phyloP scores from a whole-genome alignment of 2,329 filamentous ascomycete genomes.

The Ophiostoma sp. region DNA sequence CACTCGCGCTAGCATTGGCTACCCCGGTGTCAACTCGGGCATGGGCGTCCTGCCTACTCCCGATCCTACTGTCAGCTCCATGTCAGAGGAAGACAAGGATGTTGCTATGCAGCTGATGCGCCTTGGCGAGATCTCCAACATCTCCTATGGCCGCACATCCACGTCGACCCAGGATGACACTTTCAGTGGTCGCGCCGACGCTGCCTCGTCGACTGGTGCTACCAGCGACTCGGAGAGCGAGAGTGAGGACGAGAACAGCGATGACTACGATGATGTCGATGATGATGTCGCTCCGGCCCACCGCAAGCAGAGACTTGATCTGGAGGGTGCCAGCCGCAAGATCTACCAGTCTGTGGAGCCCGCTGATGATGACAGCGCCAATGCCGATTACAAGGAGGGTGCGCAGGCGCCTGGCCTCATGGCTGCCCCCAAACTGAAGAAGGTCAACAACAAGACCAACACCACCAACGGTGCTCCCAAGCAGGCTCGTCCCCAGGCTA shows the following conservation, averaged over 20 bases:
- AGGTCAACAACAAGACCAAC: constrained; percentile 41
- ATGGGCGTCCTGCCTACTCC: constrained; percentile 75
- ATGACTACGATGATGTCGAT: constrained; percentile 58
- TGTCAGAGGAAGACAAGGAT: constrained; percentile 91
- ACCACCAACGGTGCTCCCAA: constrained; percentile 45
- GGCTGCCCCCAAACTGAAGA: constrained; percentile 45
- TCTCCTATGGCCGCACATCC: constrained; percentile 89
- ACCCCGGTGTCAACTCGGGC: constrained; percentile 49
- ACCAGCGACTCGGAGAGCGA: constrained; percentile 76
- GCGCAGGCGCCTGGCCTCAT: constrained; percentile 35
- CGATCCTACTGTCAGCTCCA: constrained; percentile 95
- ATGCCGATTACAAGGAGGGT: constrained; percentile 53
- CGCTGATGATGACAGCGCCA: constrained; percentile 57
- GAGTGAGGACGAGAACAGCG: constrained; percentile 68
- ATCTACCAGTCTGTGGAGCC: constrained; percentile 53
- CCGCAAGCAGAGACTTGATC: constrained; percentile 58
- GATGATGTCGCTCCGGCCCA: constrained; percentile 57
- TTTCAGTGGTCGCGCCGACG: constrained; percentile 85
- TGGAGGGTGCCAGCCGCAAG: constrained; percentile 45
- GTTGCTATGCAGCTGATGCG: constrained; percentile 97
- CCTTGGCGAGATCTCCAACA: constrained; percentile 88
- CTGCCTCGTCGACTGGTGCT: constrained; percentile 78
- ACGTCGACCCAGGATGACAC: constrained; percentile 92
- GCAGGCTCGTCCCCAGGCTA: constrained; percentile 15
- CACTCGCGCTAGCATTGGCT: constrained; percentile 63